A percentile compares a stretch with the other conserved stretches of the same genome.
These are phyloP conservation scores for Zopfia rhizophila DNA, from an alignment of 2,329 filamentous ascomycete genomes.

Conservation along the genomic window DNA sequence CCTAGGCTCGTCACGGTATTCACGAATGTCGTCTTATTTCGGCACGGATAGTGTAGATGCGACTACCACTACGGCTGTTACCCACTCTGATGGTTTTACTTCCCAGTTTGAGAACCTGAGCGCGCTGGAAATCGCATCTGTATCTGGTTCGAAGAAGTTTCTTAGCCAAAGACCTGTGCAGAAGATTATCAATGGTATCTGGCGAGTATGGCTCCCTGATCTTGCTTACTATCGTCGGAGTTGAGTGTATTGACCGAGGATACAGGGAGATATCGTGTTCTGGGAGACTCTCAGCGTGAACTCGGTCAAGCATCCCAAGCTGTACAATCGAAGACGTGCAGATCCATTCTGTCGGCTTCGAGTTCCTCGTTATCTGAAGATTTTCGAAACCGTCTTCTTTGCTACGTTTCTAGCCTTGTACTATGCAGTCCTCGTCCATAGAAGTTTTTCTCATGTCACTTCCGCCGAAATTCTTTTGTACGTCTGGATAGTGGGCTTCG, in stretches of 20 bases:
- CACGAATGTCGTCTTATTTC: conserved; percentile 35
- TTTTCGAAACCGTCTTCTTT: conserved; percentile 86
- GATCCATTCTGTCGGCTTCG: conserved; percentile 73
- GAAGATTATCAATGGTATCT: conserved; percentile 84
- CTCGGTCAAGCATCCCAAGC: conserved; percentile 78
- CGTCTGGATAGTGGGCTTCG: conserved; percentile 86
- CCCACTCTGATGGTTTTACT: conserved; percentile 70
- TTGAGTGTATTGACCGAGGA: not conserved
- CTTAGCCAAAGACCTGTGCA: conserved; percentile 83
- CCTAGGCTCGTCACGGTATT: conserved; percentile 46
- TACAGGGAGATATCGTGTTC: conserved; percentile 82
- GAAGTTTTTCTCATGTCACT: conserved; percentile 74
- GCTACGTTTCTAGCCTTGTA: conserved; percentile 80
- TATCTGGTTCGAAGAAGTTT: conserved; percentile 85
- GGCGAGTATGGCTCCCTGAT: conserved; percentile 59
- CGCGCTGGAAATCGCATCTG: conserved; percentile 85
- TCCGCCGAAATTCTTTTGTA: conserved; percentile 78
- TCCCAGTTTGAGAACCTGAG: conserved; percentile 82
- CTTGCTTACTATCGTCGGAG: not conserved
- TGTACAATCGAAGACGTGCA: conserved; percentile 70
- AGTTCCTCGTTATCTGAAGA: conserved; percentile 85
- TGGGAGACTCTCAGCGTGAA: conserved; percentile 82
- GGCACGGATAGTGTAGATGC: conserved; percentile 33
- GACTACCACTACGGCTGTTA: conserved; percentile 34
- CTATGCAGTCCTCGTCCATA: conserved; percentile 83